Conservation (phyloP, 1,284 basidiomycete genomes). For the Termitomyces sp. region DNA sequence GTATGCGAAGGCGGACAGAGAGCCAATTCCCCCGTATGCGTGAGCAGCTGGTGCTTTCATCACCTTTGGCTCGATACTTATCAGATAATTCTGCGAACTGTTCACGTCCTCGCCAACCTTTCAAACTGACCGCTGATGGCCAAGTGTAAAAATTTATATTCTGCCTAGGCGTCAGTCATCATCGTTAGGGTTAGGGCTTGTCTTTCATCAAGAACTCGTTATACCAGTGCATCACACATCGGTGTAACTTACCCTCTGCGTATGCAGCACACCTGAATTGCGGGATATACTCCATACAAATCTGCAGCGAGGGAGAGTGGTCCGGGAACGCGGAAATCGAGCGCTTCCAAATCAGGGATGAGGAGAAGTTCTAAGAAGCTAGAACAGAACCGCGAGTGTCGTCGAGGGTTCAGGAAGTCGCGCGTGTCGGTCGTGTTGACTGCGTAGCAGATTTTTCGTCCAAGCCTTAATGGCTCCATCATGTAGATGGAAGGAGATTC, state of each 20-base stretch:
- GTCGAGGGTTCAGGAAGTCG: slow-evolving; percentile 20
- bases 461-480: neutral
- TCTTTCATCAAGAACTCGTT: neutral
- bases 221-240: neutral
- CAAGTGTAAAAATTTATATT: neutral
- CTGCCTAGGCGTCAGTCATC: neutral
- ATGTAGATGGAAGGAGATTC: neutral
- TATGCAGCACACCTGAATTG: slow-evolving; percentile 23
- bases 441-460: neutral
- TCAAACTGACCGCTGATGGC: neutral
- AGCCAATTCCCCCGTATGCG: neutral
- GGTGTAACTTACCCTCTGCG: slow-evolving; percentile 23
- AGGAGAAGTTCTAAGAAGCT: slow-evolving; percentile 22
- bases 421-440: slow-evolving; percentile 8
- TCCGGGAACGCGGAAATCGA: slow-evolving; percentile 18
- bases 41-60: neutral
- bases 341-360: slow-evolving; percentile 25
- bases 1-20: no score
- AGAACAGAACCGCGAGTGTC: slow-evolving; percentile 24
- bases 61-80: neutral
- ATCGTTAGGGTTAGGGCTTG: neutral
- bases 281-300: slow-evolving; percentile 27
- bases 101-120: neutral
- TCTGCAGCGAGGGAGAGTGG: slow-evolving; percentile 27
- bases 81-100: neutral